Evolutionary conservation across 2,329 filamentous ascomycete species (phyloP).

Genomic region (Fusarium napiforme): DNA sequence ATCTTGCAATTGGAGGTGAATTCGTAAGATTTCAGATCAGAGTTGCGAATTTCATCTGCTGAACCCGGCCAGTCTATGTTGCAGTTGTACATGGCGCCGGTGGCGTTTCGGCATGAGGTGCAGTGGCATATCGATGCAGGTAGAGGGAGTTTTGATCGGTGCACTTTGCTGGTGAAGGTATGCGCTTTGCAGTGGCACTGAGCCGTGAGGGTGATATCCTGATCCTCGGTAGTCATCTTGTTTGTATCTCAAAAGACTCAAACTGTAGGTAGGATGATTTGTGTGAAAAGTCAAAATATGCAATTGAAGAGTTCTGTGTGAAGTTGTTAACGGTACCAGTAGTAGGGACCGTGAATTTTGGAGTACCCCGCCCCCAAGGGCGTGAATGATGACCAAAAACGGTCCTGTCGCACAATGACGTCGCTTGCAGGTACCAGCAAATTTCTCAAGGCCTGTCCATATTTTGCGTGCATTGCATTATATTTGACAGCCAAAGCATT

Average conservation of each 20-base stretch:
- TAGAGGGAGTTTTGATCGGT: constrained; percentile 54
- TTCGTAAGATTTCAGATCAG: constrained; percentile 50
- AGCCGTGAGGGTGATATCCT: constrained; percentile 33
- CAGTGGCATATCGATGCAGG: constrained; percentile 59
- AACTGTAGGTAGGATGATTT: not conserved
- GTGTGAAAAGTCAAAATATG: not conserved
- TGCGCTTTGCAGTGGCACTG: constrained; percentile 60
- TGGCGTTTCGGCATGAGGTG: constrained; percentile 59
- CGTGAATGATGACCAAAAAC: not conserved
- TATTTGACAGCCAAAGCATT: not conserved
- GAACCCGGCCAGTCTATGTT: constrained; percentile 33
- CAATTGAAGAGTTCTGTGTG: not conserved
- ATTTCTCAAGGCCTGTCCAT: not conserved
- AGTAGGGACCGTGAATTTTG: not conserved
- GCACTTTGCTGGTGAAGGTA: constrained; percentile 51
- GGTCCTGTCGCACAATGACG: not conserved
- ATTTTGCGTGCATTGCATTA: rapidly evolving
- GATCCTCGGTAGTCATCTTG: not conserved
- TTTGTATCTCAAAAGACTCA: rapidly evolving
- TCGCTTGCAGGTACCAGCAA: not conserved
- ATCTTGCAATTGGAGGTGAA: constrained; percentile 50
- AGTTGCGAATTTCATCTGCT: constrained; percentile 22
- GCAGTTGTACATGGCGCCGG: constrained; percentile 55
- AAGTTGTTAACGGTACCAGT: not conserved
- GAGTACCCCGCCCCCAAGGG: constrained; percentile 21